phyloP scores from a whole-genome alignment of 208 protist genomes.

The Trypanosoma cruzi region DNA sequence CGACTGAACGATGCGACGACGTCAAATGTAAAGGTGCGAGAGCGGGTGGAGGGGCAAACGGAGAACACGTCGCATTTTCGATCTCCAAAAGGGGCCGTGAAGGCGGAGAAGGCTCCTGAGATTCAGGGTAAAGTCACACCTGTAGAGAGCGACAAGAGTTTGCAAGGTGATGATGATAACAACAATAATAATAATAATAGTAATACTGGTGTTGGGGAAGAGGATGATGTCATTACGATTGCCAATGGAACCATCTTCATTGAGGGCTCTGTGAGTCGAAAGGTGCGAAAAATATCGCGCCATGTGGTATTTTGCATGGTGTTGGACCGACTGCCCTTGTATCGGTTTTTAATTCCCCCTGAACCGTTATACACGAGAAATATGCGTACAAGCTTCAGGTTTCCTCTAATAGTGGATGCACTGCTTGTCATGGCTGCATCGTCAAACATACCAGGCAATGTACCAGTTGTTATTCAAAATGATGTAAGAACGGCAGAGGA shows the following conservation, averaged over 20 bases:
- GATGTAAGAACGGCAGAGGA: constrained; percentile 28
- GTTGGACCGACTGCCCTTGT: constrained; percentile 53
- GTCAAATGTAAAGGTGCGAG: background rate
- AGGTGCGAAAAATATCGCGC: constrained; percentile 64
- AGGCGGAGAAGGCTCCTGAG: background rate
- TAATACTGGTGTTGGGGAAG: background rate
- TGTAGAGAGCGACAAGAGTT: background rate
- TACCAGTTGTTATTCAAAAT: background rate
- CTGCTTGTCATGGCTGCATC: constrained; percentile 61
- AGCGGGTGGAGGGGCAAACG: background rate
- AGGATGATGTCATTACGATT: constrained; percentile 34
- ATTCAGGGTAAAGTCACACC: background rate
- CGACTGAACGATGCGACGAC: constrained; percentile 43
- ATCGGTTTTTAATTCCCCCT: constrained; percentile 74
- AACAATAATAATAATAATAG: background rate
- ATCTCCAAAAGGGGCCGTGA: background rate
- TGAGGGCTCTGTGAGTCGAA: constrained; percentile 53
- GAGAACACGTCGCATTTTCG: background rate
- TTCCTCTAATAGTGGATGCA: constrained; percentile 73
- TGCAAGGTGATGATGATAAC: background rate
- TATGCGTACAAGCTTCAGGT: constrained; percentile 48
- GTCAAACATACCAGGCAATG: constrained; percentile 10
- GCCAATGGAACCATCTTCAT: constrained; percentile 59
- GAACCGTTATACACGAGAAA: constrained; percentile 77
- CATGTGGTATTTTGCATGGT: constrained; percentile 53